Conservation (phyloP, 805 yeast genomes). For the Saturnispora ahearnii region DNA sequence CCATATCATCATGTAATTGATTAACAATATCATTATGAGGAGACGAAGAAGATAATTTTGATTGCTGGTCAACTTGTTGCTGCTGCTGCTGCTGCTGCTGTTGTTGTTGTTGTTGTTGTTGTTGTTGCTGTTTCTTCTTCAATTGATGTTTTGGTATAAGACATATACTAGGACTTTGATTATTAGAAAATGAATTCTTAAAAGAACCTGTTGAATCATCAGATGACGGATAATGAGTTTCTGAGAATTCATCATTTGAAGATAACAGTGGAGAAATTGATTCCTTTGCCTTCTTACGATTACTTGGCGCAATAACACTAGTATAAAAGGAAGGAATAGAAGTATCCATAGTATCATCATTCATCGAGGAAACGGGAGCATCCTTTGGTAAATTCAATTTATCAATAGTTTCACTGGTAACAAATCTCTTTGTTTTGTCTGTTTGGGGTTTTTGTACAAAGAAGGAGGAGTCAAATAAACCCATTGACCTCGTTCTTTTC, state of each 20-base stretch:
- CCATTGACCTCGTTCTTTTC: conserved; percentile 77
- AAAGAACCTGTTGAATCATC: conserved; percentile 14
- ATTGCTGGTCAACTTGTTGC: conserved; percentile 7
- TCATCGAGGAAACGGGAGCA: conserved; percentile 37
- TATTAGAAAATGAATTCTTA: background rate
- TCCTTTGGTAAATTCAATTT: conserved; percentile 40
- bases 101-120: conserved; percentile 9
- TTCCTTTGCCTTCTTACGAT: background rate
- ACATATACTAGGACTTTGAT: conserved; percentile 13
- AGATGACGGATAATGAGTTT: conserved; percentile 21
- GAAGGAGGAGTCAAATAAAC: conserved; percentile 30
- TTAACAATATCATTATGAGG: conserved; percentile 8
- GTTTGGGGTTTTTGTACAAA: background rate
- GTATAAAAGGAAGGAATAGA: conserved; percentile 2
- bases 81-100: conserved; percentile 14
- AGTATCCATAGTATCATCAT: conserved; percentile 15
- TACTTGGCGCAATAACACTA: conserved; percentile 2
- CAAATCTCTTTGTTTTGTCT: conserved; percentile 22
- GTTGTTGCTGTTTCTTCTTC: conserved; percentile 15
- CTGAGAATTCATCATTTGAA: conserved; percentile 18
- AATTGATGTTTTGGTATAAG: conserved; percentile 27
- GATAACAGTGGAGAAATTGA: conserved; percentile 17
- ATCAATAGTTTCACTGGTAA: conserved; percentile 89
- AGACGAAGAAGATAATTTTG: conserved; percentile 5
- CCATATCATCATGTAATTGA: conserved; percentile 71